Evolutionary conservation across 768 basidiomycete genomes (phyloP), one percentile per base, ranked within the genome.

Genomic region (Xanthoconium purpureum): DNA sequence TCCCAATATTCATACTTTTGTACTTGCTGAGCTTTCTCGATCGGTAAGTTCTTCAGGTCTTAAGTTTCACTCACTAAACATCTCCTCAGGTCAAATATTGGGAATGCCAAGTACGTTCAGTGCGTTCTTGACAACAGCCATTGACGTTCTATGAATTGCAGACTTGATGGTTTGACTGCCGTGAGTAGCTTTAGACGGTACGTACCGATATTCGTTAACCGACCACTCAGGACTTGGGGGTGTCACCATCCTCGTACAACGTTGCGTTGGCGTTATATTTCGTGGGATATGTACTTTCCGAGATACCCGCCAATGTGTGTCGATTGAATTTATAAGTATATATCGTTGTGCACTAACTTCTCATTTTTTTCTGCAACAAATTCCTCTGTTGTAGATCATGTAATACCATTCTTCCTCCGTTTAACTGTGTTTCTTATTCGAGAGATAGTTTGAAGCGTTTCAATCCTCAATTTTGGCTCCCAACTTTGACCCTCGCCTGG

Each of bases 251-350:
- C 0, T 78, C 75, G 48, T 85, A 84, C 65, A 85, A 84, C 61
- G 82, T 80, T 0, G 73, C 80, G 2, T 67, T 87, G 17, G 81
- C 83, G 0, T 61, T 86, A 3, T 86, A 84, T 66, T 87, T 85
- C 55, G 72, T 84, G 5, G 79, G 82, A 47, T 86, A 85, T 60
- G 75, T 84, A 15, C 56, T 78, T n/a, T 85, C 84, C 47, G 84
- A 84, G 64, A 73, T 85, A 44, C 84, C 83, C 14, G 73, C 81
- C 17, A 84, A 84, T 64, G 82, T 84, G 28, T 28, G 67, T 66
- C 13, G 8, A 36, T 35, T 3, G 6, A 29, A 32, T 35, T 17
- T 30, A 13, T 29, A 14, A 24, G 24, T 28, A 36, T 32, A 36
- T 32, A 4, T 20, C 39, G 35, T 14, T 8, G 29, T 28, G 42